Evolutionary conservation across 306 rosid genomes (phyloP).

Genomic region (Senna tora): DNA sequence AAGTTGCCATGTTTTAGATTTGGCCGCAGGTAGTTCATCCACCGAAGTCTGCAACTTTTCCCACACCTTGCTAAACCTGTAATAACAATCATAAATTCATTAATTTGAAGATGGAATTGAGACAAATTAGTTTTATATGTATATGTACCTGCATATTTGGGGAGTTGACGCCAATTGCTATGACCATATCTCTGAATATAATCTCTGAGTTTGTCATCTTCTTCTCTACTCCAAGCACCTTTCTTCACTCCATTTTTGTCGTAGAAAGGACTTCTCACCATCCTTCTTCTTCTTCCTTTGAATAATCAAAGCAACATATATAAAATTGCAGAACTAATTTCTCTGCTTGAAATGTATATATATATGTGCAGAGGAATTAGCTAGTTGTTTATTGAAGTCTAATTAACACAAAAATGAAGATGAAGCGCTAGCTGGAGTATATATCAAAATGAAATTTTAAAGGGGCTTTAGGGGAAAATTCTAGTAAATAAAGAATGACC

Average conservation of each 20-base stretch:
- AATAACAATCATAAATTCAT: too few relatives aligned
- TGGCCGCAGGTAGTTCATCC: conserved; percentile 58
- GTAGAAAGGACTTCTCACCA: conserved; percentile 56
- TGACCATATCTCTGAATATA: conserved; percentile 47
- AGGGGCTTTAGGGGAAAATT: background rate
- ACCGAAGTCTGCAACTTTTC: conserved; percentile 64
- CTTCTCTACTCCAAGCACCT: conserved; percentile 66
- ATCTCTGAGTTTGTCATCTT: conserved; percentile 48
- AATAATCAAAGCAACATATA: background rate
- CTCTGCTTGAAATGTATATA: background rate
- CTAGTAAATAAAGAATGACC: background rate
- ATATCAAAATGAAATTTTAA: too few relatives aligned
- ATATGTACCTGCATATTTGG: conserved; percentile 48
- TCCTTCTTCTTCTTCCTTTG: background rate
- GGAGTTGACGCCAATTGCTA: conserved; percentile 57
- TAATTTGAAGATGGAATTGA: background rate
- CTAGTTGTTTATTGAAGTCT: too few relatives aligned
- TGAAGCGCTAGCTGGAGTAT: background rate
- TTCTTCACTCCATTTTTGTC: conserved; percentile 55
- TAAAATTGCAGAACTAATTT: background rate
- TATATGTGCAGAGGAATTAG: too few relatives aligned
- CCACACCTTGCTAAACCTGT: conserved; percentile 59
- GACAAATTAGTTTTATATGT: background rate
- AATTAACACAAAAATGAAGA: background rate
- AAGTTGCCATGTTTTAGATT: conserved; percentile 52